phyloP scores from a whole-genome alignment of 495 filamentous ascomycete species.

The Baudoinia panamericana region DNA sequence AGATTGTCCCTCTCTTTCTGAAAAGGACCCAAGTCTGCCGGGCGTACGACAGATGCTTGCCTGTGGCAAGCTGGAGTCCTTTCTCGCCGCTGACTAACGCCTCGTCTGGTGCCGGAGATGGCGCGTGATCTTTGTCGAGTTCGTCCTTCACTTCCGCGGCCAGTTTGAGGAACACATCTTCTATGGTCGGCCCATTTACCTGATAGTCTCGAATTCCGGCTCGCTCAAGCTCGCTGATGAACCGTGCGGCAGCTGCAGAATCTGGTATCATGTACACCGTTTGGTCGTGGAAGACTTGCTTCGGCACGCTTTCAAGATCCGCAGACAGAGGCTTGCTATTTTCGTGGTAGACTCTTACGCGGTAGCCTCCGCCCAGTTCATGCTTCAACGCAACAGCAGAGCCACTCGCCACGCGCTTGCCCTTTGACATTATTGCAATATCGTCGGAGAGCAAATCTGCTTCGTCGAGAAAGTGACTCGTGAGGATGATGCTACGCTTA shows the following conservation, averaged over 20 bases:
- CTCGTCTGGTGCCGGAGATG: conserved; percentile 10
- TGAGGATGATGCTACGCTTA: conserved; percentile 63
- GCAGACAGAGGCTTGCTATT: conserved; percentile 35
- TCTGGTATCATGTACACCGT: conserved; percentile 54
- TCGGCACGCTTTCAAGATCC: conserved; percentile 40
- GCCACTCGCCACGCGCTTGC: conserved; percentile 26
- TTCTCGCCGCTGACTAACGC: conserved; percentile 6
- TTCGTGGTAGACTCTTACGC: conserved; percentile 52
- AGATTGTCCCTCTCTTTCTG: conserved; percentile 60
- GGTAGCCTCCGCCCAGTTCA: conserved; percentile 45
- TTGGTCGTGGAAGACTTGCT: conserved; percentile 50
- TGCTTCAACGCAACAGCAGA: conserved; percentile 28
- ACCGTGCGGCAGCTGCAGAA: conserved; percentile 46
- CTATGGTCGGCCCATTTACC: conserved; percentile 57
- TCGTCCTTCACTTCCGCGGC: conserved; percentile 47
- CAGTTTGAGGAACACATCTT: conserved; percentile 58
- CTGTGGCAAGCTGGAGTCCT: conserved; percentile 46
- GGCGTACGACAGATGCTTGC: conserved; percentile 47
- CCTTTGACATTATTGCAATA: conserved; percentile 30
- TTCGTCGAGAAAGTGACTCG: conserved; percentile 47
- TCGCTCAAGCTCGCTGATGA: conserved; percentile 54
- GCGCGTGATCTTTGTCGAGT: conserved; percentile 12
- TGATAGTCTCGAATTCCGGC: conserved; percentile 28
- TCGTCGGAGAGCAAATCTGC: conserved; percentile 30
- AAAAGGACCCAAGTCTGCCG: conserved; percentile 62